Percentiles rank a stretch among this genome's conserved stretches.
These are phyloP conservation scores for Paecilomyces sp. DNA, from an alignment of 2,329 filamentous ascomycete species.

Conservation along the genomic window DNA sequence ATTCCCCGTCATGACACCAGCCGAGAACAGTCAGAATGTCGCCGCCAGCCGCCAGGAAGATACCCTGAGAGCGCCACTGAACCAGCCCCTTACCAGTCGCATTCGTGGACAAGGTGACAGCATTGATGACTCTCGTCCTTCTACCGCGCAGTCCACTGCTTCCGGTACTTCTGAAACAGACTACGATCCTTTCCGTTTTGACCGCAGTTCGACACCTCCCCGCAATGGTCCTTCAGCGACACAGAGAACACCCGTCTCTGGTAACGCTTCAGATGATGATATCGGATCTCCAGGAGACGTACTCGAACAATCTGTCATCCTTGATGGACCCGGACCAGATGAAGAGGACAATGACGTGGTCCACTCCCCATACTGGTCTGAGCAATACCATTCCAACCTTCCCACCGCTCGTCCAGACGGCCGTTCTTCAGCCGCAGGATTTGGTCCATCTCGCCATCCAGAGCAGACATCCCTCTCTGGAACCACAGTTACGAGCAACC, in stretches of 20 bases:
- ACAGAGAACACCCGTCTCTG: slow-evolving; percentile 38
- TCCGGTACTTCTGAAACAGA: slow-evolving; percentile 32
- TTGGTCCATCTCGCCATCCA: slow-evolving; percentile 1
- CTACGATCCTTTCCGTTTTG: slow-evolving; percentile 37
- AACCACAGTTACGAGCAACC: slow-evolving; percentile 3
- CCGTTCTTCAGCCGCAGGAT: slow-evolving; percentile 12
- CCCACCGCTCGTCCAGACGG: slow-evolving; percentile 7
- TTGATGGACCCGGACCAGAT: slow-evolving; percentile 48
- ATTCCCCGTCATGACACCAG: slow-evolving; percentile 39
- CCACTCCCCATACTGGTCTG: slow-evolving; percentile 8
- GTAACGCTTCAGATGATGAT: slow-evolving; percentile 38
- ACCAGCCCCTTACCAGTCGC: slow-evolving; percentile 8
- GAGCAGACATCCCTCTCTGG: background rate
- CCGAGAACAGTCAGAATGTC: slow-evolving; percentile 3
- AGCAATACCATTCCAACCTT: slow-evolving; percentile 19
- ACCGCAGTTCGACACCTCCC: slow-evolving; percentile 23
- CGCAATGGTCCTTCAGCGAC: slow-evolving; percentile 32
- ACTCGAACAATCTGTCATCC: slow-evolving; percentile 44
- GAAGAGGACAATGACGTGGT: slow-evolving; percentile 37
- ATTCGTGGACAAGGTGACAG: slow-evolving; percentile 17
- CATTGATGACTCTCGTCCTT: slow-evolving; percentile 24
- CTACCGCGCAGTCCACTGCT: slow-evolving; percentile 27
- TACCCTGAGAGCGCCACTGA: slow-evolving; percentile 24
- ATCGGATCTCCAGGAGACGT: background rate
- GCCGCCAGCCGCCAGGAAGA: slow-evolving; percentile 17